phyloP scores from a whole-genome alignment of 768 basidiomycete species.

The Fomitopsis pulvina region DNA sequence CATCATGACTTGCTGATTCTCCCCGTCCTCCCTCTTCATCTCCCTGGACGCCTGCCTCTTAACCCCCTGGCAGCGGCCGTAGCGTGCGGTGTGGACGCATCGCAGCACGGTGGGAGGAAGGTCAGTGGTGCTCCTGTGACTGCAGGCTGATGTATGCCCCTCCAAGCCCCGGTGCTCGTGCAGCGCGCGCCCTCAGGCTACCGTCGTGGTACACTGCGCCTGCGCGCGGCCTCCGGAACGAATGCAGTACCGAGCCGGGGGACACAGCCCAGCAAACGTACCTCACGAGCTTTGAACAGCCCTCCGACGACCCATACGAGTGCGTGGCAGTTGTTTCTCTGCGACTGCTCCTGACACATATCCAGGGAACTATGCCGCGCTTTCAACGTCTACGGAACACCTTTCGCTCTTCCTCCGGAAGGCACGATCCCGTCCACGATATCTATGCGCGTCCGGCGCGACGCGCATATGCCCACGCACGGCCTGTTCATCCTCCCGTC shows the following conservation, averaged over 20 bases:
- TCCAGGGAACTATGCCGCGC: constrained; percentile 25
- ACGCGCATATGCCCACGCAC: constrained; percentile 49
- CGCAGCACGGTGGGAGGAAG: neutral
- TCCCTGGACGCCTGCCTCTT: too few species aligned
- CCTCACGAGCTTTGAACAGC: constrained; percentile 1
- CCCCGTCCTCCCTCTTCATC: too few species aligned
- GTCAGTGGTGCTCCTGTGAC: neutral
- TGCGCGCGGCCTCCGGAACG: neutral
- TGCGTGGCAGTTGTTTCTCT: constrained; percentile 1
- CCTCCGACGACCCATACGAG: constrained; percentile 11
- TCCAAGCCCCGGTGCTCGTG: neutral
- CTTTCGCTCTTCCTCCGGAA: constrained; percentile 15
- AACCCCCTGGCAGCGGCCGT: too few species aligned
- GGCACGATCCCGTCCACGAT: constrained; percentile 34
- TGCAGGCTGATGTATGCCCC: neutral
- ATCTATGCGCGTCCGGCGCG: constrained; percentile 40
- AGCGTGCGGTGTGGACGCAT: too few species aligned
- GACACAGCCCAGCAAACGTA: neutral
- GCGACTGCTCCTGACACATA: neutral
- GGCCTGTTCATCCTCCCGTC: constrained; percentile 41
- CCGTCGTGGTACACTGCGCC: neutral
- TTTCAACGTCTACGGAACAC: constrained; percentile 27
- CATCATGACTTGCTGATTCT: too few species aligned
- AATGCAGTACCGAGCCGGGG: neutral
- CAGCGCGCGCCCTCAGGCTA: neutral